phyloP scores from a whole-genome alignment of 2,329 filamentous ascomycete species.

The Verticillium zaregamsianum region DNA sequence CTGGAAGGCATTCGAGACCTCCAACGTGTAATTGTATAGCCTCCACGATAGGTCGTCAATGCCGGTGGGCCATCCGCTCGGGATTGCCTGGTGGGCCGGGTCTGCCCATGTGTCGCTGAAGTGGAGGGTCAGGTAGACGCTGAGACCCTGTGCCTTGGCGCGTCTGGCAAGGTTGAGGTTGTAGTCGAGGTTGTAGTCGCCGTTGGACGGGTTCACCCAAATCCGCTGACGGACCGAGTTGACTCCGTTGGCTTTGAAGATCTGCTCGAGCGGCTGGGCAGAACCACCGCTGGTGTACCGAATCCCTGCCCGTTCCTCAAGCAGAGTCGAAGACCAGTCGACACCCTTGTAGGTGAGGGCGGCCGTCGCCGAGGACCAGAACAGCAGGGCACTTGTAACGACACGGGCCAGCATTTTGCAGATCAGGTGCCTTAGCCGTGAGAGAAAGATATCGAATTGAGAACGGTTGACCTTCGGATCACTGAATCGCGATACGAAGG shows the following conservation, averaged over 20 bases:
- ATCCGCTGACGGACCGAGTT: conserved; percentile 68
- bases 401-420: conserved; percentile 10
- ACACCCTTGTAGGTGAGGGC: conserved; percentile 61
- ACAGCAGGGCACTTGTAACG: conserved; percentile 7
- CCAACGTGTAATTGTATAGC: conserved; percentile 66
- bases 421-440: too few relatives aligned
- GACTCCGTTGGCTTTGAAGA: conserved; percentile 57
- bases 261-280: conserved; percentile 54
- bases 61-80: conserved; percentile 58
- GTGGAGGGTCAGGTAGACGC: conserved; percentile 60
- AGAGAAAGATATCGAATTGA: background rate
- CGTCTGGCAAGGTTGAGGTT: conserved; percentile 64
- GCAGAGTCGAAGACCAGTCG: conserved; percentile 64
- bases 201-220: conserved; percentile 65
- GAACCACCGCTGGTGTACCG: conserved; percentile 52
- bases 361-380: conserved; percentile 23
- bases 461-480: background rate
- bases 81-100: conserved; percentile 57
- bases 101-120: conserved; percentile 71
- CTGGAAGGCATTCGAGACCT: conserved; percentile 58
- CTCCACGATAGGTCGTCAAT: conserved; percentile 55
- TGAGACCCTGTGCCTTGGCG: conserved; percentile 58
- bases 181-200: conserved; percentile 65
- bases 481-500: background rate
- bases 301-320: conserved; percentile 59